These are phyloP conservation scores for Sonneratia alba DNA, from an alignment of 345 rosid species.

Conservation along the genomic window DNA sequence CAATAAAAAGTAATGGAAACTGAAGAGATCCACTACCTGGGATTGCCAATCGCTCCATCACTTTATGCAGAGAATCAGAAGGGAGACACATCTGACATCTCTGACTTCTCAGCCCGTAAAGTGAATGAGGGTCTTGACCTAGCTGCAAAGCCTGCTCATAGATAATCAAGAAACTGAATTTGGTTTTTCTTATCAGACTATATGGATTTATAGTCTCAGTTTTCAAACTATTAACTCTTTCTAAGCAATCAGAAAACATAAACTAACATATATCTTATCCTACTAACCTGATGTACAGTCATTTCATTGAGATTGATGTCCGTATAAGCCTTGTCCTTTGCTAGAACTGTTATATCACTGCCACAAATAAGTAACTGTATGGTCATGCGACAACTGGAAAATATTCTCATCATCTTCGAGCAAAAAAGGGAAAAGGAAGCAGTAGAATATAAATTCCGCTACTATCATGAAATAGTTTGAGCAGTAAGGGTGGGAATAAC, in stretches of 20 bases:
- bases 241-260: background rate
- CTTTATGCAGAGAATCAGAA: conserved; percentile 54
- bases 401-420: background rate
- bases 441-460: background rate
- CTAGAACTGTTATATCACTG: conserved; percentile 73
- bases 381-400: background rate
- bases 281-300: conserved; percentile 69
- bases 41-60: conserved; percentile 58
- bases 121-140: conserved; percentile 49
- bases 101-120: conserved; percentile 42
- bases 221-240: background rate
- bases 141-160: conserved; percentile 49
- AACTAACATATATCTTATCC: background rate
- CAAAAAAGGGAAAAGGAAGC: background rate
- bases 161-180: background rate
- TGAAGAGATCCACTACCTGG: conserved; percentile 32
- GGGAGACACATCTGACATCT: conserved; percentile 76
- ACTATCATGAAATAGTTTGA: background rate
- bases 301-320: conserved; percentile 86
- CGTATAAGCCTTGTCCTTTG: conserved; percentile 79
- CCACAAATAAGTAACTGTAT: conserved; percentile 4
- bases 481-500: background rate
- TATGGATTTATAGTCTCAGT: background rate
- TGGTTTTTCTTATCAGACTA: background rate
- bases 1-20: background rate